Conservation (phyloP, 2,329 filamentous ascomycete genomes). For the Ophiostoma ulmi region DNA sequence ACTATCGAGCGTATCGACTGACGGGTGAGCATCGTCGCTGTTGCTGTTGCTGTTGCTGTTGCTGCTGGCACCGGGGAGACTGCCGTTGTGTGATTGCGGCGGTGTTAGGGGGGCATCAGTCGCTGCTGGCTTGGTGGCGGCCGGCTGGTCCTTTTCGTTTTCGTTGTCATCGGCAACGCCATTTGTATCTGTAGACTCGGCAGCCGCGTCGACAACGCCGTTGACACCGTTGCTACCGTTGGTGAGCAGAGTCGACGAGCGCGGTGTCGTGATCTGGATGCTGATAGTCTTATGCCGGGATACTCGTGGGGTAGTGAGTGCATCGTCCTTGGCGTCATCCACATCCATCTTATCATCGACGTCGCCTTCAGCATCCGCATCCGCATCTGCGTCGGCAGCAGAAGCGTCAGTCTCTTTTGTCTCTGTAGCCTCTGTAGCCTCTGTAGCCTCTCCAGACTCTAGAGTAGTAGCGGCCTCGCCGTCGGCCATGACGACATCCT, state of each 20-base stretch:
- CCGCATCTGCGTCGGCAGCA: neutral
- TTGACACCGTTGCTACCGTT: slow-evolving; percentile 29
- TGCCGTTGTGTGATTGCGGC: slow-evolving; percentile 57
- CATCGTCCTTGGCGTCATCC: slow-evolving; percentile 25
- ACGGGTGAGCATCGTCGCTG: slow-evolving; percentile 33
- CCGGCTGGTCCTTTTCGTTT: slow-evolving; percentile 15
- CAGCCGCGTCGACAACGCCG: neutral
- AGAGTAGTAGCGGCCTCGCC: slow-evolving; percentile 33
- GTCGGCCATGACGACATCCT: slow-evolving; percentile 51
- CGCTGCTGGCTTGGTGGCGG: slow-evolving; percentile 17
- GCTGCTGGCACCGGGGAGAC: slow-evolving; percentile 30
- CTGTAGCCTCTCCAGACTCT: slow-evolving; percentile 26
- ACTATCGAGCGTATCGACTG: slow-evolving; percentile 53
- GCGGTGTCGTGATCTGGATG: slow-evolving; percentile 45
- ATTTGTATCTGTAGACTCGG: neutral
- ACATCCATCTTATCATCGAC: slow-evolving; percentile 32
- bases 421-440: neutral
- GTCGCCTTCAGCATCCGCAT: slow-evolving; percentile 33
- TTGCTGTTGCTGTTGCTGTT: neutral
- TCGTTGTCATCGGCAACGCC: neutral
- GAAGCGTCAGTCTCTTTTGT: too few relatives aligned
- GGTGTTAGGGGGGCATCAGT: slow-evolving; percentile 54
- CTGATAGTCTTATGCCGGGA: slow-evolving; percentile 27
- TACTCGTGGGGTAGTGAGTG: slow-evolving; percentile 19
- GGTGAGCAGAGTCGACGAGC: slow-evolving; percentile 25